A percentile compares a stretch with the other conserved stretches of the same genome.
phyloP scores from a whole-genome alignment of 352 stramenopile species.

The Globisporangium recalcitrans region DNA sequence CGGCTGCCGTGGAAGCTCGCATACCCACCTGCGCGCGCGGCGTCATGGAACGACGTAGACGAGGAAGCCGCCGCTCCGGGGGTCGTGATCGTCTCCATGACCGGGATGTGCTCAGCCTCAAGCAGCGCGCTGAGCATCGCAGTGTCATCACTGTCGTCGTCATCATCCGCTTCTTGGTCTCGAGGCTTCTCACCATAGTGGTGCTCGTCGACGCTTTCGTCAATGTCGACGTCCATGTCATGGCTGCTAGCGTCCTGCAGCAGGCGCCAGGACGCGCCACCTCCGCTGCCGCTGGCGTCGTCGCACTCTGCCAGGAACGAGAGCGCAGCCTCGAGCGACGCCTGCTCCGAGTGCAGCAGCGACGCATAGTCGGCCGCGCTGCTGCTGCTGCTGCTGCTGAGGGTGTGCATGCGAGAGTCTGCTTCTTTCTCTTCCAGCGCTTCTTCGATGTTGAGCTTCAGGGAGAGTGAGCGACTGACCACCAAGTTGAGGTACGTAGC shows the following conservation, averaged over 20 bases:
- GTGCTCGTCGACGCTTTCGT: constrained; percentile 9
- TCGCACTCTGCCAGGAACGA: constrained; percentile 35
- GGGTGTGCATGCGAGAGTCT: neutral
- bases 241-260: constrained; percentile 28
- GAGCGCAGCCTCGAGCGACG: constrained; percentile 37
- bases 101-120: constrained; percentile 10
- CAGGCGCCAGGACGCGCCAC: constrained; percentile 28
- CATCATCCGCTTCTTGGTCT: neutral
- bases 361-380: constrained; percentile 9
- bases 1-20: neutral
- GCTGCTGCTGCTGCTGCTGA: neutral
- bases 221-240: constrained; percentile 22
- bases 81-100: constrained; percentile 5
- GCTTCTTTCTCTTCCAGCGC: neutral
- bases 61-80: constrained; percentile 1
- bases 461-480: neutral
- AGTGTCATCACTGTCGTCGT: constrained; percentile 9
- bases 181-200: neutral
- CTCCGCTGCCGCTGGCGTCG: constrained; percentile 23
- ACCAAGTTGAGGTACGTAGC: too few species aligned
- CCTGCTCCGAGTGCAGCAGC: constrained; percentile 5
- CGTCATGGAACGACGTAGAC: constrained; percentile 2
- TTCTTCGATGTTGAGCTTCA: neutral
- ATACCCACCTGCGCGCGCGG: neutral
- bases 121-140: constrained; percentile 14